Evolutionary conservation across 352 stramenopile species (phyloP).

Genomic region (Thalassiosira exigua): DNA sequence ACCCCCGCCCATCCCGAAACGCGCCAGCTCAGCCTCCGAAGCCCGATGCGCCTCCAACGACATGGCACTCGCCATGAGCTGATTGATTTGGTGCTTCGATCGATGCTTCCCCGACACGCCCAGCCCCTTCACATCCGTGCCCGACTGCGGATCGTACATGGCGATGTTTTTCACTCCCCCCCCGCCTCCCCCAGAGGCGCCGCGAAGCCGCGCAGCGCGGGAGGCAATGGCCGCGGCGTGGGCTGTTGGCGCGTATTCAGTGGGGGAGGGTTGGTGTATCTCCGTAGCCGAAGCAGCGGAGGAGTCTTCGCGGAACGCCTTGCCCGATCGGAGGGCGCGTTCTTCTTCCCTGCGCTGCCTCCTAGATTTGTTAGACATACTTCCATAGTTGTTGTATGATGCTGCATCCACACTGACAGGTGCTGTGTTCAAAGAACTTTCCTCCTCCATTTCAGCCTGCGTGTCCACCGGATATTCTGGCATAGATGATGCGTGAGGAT

Average conservation of each 20-base stretch:
- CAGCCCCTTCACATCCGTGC: slow-evolving; percentile 29
- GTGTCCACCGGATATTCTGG: too few species aligned
- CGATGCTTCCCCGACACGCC: slow-evolving; percentile 47
- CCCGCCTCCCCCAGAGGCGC: background rate
- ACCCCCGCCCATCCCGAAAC: too few species aligned
- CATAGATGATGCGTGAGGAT: too few species aligned
- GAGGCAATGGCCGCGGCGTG: slow-evolving; percentile 51
- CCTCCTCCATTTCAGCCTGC: too few species aligned
- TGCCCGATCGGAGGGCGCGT: too few species aligned
- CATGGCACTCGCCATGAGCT: slow-evolving; percentile 51
- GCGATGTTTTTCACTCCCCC: slow-evolving; percentile 15
- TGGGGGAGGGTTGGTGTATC: slow-evolving; percentile 44
- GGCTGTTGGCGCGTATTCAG: slow-evolving; percentile 47
- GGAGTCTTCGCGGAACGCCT: too few species aligned
- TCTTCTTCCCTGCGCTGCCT: too few species aligned
- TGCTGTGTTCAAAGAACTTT: too few species aligned
- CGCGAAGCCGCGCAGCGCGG: slow-evolving; percentile 30
- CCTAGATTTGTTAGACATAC: too few species aligned
- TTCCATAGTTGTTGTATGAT: too few species aligned
- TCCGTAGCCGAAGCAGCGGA: slow-evolving; percentile 34
- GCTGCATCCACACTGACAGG: too few species aligned
- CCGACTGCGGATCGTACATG: slow-evolving; percentile 58
- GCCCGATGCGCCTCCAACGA: slow-evolving; percentile 52
- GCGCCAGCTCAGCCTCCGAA: too few species aligned
- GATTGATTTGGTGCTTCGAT: slow-evolving; percentile 64